Evolutionary conservation across 176 grass and related monocot genomes (phyloP).

Genomic region (Thalia dealbata): DNA sequence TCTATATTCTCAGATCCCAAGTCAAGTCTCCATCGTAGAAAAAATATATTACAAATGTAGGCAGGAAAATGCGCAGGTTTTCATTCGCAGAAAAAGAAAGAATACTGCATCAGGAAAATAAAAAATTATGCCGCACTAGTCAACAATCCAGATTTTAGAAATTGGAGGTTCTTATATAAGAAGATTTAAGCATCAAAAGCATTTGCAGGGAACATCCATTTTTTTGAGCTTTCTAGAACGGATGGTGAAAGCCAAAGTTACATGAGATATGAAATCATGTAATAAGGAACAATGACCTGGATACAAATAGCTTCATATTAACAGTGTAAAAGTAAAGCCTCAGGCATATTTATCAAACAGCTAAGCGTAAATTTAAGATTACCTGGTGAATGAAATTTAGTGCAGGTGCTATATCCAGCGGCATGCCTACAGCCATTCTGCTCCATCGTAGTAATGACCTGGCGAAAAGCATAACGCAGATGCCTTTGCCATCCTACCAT

Average conservation of each 20-base stretch:
- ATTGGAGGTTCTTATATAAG: neutral
- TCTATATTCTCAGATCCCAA: neutral
- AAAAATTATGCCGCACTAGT: neutral
- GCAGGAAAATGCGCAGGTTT: neutral
- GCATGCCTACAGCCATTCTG: neutral
- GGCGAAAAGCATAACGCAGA: slow-evolving; percentile 1
- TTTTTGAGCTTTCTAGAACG: neutral
- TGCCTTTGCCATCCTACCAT: slow-evolving; percentile 18
- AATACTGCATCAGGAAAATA: neutral
- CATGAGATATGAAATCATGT: too few species aligned
- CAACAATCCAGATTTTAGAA: neutral
- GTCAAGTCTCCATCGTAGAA: neutral
- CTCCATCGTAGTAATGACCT: neutral
- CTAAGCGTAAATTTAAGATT: neutral
- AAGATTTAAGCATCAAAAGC: neutral
- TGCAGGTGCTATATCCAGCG: neutral
- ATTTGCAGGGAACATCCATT: neutral
- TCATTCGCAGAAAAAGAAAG: neutral
- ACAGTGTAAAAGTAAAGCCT: neutral
- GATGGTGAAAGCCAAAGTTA: too few species aligned
- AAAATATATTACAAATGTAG: neutral
- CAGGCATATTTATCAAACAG: neutral
- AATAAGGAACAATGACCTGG: too few species aligned
- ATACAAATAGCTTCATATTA: too few species aligned
- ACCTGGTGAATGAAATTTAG: slow-evolving; percentile 8